Evolutionary conservation across 352 stramenopile genomes (phyloP).

Genomic region (Globisporangium okanoganense): DNA sequence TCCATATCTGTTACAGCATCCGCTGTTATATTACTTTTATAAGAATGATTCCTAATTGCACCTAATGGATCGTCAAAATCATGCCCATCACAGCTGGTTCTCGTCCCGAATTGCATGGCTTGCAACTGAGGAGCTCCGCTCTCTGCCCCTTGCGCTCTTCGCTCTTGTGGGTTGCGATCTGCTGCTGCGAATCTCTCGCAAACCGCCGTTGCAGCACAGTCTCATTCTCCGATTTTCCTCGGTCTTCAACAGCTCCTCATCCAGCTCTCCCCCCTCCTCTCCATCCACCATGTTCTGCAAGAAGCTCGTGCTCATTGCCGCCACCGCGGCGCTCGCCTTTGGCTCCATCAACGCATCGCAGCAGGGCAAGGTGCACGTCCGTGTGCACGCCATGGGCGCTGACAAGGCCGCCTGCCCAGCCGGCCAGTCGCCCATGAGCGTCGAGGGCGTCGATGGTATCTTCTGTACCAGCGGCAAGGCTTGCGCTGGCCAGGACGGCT

Average conservation of each 20-base stretch:
- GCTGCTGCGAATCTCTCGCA: too few species aligned
- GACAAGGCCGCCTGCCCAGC: background rate
- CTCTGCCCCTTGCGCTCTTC: too few species aligned
- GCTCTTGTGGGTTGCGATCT: too few species aligned
- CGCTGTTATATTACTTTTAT: too few species aligned
- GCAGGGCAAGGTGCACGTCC: background rate
- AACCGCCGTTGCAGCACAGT: too few species aligned
- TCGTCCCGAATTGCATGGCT: too few species aligned
- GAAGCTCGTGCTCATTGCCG: conserved; percentile 24
- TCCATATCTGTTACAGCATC: too few species aligned
- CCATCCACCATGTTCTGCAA: conserved; percentile 20
- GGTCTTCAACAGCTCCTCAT: background rate
- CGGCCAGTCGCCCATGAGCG: conserved; percentile 13
- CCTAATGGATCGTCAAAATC: too few species aligned
- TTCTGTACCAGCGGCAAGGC: conserved; percentile 16
- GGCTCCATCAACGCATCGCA: background rate
- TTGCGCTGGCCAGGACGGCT: conserved; percentile 13
- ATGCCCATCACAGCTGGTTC: too few species aligned
- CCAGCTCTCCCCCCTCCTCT: background rate
- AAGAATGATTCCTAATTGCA: too few species aligned
- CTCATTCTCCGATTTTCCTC: background rate
- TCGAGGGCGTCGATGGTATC: conserved; percentile 14
- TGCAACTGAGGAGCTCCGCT: too few species aligned
- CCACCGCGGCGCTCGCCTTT: conserved; percentile 17
- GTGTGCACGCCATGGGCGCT: background rate